Base-by-base conservation (phyloP, 208 protist genomes). In the Trypanosoma platydactyli region DNA sequence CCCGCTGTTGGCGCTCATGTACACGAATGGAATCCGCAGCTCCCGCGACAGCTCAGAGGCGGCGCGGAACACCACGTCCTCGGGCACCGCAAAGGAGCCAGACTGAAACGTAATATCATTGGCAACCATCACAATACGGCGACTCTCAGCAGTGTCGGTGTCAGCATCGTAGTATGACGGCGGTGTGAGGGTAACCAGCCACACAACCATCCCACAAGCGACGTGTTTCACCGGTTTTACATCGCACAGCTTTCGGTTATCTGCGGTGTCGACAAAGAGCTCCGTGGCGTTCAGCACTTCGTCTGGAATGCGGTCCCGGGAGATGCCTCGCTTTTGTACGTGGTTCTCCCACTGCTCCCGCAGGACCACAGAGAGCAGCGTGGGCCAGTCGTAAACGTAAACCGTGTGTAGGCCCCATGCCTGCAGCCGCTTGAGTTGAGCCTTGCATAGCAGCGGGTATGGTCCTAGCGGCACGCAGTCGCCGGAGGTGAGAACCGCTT, bases 61-160 rank as follows among this genome's bases (percentile, higher is more conserved):
- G 0, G 84, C 85, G 63, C 63, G 71, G 78, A 99, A 99, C 41
- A 99, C 71, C 38, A 79, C 56, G 79, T 99, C 98, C 76, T 99
- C 97, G 35, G 80, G 76, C 30, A 96, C 83, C 45, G 96, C 94
- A 62, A 99, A 99, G 44, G 97, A 98, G 54, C 98, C 98, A 22
- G 84, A 94, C 82, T 97, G 77, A 61, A 97, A 88, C 9, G 98
- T 99, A 62, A 99, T 98, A 83, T 99, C 98, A 74, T 99, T 99
- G 42, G 97, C 90, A 55, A 99, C 97, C n/a, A 99, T 71, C n/a
- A 99, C 86, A 1, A 98, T 67, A 20, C 90, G 73, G 29, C 97
- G 80, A 49, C 83, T 89, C 46, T 64, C 49, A 3, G 55, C 64
- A 13, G 35, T 63, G n/a, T 66, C 35, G 11, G 45, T 48, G 6